Evolutionary conservation across 1,284 basidiomycete genomes (phyloP).

Genomic region (Apiotrichum siamense): DNA sequence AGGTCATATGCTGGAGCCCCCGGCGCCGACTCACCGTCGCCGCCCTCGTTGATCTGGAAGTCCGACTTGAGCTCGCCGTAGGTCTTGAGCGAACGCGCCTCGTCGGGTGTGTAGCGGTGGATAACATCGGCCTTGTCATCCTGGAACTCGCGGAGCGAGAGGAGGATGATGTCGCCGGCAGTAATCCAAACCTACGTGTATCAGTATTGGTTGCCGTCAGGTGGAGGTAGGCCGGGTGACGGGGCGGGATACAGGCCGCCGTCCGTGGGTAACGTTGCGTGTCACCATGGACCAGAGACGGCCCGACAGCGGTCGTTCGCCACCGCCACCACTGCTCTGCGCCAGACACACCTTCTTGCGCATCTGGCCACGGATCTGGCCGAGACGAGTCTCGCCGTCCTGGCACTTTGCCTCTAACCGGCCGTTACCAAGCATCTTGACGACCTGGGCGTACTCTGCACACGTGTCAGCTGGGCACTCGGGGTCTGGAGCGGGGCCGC

Average conservation of each 20-base stretch:
- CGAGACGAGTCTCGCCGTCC: slow-evolving; percentile 95
- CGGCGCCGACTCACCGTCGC: slow-evolving; percentile 56
- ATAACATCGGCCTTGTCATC: slow-evolving; percentile 99
- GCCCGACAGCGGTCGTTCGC: no score
- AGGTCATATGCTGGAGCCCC: no score
- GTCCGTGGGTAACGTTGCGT: no score
- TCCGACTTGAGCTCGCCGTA: slow-evolving; percentile 97
- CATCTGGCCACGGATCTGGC: slow-evolving; percentile 99
- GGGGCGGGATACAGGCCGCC: background rate
- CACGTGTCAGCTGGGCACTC: no score
- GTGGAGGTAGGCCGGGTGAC: background rate
- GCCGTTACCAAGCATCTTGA: slow-evolving; percentile 98
- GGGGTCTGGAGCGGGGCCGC: no score
- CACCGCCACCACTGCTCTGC: background rate
- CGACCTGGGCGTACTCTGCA: slow-evolving; percentile 92
- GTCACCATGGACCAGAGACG: no score
- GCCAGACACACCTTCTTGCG: slow-evolving; percentile 79
- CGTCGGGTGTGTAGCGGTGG: slow-evolving; percentile 96
- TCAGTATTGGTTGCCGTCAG: background rate
- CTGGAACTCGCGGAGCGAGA: slow-evolving; percentile 97
- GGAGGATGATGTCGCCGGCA: slow-evolving; percentile 92
- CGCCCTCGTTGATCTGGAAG: slow-evolving; percentile 98
- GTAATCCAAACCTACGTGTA: slow-evolving; percentile 93
- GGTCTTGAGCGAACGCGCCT: slow-evolving; percentile 73
- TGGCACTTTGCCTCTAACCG: slow-evolving; percentile 95